Percentiles rank a stretch among this genome's conserved stretches.
These are phyloP conservation scores for Spinacia oleracea DNA, from an alignment of 179 eudicot species.

Conservation along the genomic window DNA sequence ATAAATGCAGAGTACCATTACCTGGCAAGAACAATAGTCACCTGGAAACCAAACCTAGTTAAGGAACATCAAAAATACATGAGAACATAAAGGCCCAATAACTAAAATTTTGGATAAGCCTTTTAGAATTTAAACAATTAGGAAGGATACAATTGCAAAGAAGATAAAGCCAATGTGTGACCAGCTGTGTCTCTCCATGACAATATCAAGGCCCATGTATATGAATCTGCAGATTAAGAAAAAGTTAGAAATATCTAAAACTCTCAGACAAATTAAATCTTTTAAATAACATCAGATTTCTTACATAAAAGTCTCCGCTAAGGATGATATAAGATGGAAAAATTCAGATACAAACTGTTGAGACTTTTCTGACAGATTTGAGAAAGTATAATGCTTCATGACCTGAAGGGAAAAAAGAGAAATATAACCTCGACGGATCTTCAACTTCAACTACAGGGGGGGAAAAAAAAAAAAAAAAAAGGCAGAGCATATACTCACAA, in stretches of 20 bases:
- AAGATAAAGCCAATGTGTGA: slow-evolving; percentile 95
- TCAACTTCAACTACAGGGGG: slow-evolving; percentile 19
- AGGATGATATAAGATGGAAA: slow-evolving; percentile 96
- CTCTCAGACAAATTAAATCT: not conserved
- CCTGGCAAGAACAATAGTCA: slow-evolving; percentile 90
- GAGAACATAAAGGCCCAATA: slow-evolving; percentile 6
- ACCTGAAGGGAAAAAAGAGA: slow-evolving; percentile 46
- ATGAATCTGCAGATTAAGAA: slow-evolving; percentile 62
- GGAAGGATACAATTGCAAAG: slow-evolving; percentile 96
- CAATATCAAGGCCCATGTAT: slow-evolving; percentile 99
- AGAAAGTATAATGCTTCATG: slow-evolving; percentile 95
- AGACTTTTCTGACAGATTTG: slow-evolving; percentile 89
- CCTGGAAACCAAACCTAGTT: slow-evolving; percentile 53
- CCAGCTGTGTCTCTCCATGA: slow-evolving; percentile 98
- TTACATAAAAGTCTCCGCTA: slow-evolving; percentile 98
- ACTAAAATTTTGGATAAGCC: slow-evolving; percentile 1
- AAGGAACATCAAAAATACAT: slow-evolving; percentile 46
- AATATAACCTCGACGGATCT: slow-evolving; percentile 12
- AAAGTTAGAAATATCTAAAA: slow-evolving; percentile 13
- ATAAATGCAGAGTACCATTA: slow-evolving; percentile 22
- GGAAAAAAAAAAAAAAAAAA: slow-evolving; percentile 10
- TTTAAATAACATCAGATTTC: slow-evolving; percentile 32
- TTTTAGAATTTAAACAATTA: slow-evolving; percentile 10
- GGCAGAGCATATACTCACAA: slow-evolving; percentile 55
- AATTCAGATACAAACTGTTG: slow-evolving; percentile 91